Evolutionary conservation across 176 grass and related monocot species (phyloP), one percentile per base, ranked within the genome.

Genomic region (Carex scoparia): DNA sequence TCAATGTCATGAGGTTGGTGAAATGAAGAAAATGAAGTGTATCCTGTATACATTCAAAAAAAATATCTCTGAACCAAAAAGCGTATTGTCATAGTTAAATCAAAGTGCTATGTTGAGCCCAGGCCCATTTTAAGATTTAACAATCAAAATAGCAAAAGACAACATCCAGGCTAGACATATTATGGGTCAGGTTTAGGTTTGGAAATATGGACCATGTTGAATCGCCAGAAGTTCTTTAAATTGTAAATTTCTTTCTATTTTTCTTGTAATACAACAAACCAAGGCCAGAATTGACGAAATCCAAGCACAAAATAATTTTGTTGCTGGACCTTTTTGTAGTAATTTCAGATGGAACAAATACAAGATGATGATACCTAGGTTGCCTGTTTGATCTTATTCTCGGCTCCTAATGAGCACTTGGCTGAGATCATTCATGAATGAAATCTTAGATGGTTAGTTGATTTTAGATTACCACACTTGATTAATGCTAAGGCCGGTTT

Each of bases 1-100:
- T 83, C 80, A 54, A 51, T 68, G 33, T 83, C 80, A 67, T 18
- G 38, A 65, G 80, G 80, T 83, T 67, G 61, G 80, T 83, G 40
- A 67, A 67, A 83, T 49, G 30, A 15, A 62, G 54, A 44, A 63
- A 65, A 16, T 27, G 1, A 66, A 65, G 16, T 27, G 60, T 61
- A 64, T 32, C 2, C 23, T 23, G 23, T 23, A 23, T 23, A 23
- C 23, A 23, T 23, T 23, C 23, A 23, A 23, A 23, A 23, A 23
- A 23, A 23, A 23, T 61, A 64, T 32, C 2, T 59, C 15, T 80
- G 78, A 18, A 19, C 11, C 1, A 10, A 13, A 18, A 23, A 3
- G 18, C 13, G 13, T 40, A 8, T 42, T 38, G 65, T 69, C 66
- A 38, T 69, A 28, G 61, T 63, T 63, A 42, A 38, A 2, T 74